Evolutionary conservation across 148 eudicot species (phyloP), one percentile per base, ranked within the genome.

Genomic region (Vaccinium myrtillus): DNA sequence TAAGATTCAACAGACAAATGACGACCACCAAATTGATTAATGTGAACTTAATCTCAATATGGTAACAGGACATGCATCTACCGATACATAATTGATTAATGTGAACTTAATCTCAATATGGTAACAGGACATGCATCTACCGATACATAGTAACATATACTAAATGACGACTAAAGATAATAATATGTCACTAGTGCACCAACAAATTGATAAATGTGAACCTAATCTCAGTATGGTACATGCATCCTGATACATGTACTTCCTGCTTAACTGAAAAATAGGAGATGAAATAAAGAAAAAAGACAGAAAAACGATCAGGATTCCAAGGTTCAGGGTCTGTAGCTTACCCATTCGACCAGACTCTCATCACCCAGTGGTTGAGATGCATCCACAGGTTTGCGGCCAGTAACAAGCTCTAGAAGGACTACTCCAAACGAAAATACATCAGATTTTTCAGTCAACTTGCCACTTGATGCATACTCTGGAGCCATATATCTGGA

Each of bases 401-500:
- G 96, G 30, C 98, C 98, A 25, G 98, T 95, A 55, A 97, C 92
- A 54, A 97, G 87, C 93, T 97, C 99, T 84, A 97, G 87, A 80
- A 97, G 93, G 84, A 97, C 98, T 36, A 97, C 99, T 59, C 99
- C 99, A 53, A 91, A 97, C 8, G 99, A 97, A 86, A 89, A 97
- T 61, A 97, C 98, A 89, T 97, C 98, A 6, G 98, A 97, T 78
- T 97, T 97, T 85, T 97, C 99, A 27, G 99, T 94, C 86, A 97
- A 85, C 88, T 97, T 97, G 36, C 99, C 98, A 87, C 93, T 92
- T 76, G 98, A 92, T 84, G 99, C 99, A 84, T 95, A 97, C 86
- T 97, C 99, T 50, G 99, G 99, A 84, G 99, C 98, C 98, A 97
- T 89, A 87, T 97, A 97, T 77, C 99, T 97, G 91, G 61, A 83